Conservation (phyloP, 2,329 filamentous ascomycete genomes). For the Calonectria hongkongensis region DNA sequence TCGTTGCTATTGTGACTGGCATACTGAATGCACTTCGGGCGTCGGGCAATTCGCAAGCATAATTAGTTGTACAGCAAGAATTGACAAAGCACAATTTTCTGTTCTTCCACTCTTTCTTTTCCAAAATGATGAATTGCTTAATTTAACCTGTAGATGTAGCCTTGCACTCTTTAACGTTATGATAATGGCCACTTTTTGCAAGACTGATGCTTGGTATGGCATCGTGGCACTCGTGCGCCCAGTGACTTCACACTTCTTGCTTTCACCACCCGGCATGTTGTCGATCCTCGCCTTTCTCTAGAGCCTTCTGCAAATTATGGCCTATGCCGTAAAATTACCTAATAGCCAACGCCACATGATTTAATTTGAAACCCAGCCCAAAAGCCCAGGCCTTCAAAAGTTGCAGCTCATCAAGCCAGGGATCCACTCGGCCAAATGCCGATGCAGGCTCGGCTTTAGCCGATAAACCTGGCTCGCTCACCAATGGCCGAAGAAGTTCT, state of each 20-base stretch:
- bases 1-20: constrained; percentile 22
- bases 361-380: neutral
- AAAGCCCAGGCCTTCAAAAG: neutral
- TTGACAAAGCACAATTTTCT: neutral
- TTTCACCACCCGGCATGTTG: too few species aligned
- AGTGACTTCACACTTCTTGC: too few species aligned
- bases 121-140: neutral
- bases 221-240: too few species aligned
- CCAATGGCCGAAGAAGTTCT: neutral
- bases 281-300: too few species aligned
- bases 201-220: too few species aligned
- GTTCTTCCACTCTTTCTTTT: neutral
- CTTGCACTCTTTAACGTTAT: too few species aligned
- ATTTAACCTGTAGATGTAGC: too few species aligned
- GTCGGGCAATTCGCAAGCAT: neutral
- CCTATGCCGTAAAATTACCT: neutral
- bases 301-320: too few species aligned
- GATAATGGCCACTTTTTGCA: too few species aligned
- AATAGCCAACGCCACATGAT: neutral
- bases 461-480: neutral
- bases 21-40: neutral
- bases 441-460: constrained; percentile 16
- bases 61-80: neutral
- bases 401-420: neutral
- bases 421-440: constrained; percentile 13